phyloP scores from a whole-genome alignment of 1,139 yeast genomes.

The Diutina pseudorugosa region DNA sequence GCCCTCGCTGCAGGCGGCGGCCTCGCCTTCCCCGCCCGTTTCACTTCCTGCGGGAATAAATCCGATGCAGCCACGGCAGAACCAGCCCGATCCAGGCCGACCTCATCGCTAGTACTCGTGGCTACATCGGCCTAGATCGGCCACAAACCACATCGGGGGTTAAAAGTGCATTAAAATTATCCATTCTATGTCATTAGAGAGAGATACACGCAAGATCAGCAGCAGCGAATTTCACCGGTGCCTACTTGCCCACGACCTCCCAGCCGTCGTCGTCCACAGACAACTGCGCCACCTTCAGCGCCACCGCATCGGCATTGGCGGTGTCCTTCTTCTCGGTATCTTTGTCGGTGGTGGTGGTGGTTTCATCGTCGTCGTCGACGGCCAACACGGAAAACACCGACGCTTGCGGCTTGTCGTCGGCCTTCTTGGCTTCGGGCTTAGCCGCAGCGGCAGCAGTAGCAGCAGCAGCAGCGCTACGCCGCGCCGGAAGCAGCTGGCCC shows the following conservation, averaged over 20 bases:
- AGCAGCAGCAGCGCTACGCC: constrained; percentile 8
- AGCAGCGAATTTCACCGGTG: too few species aligned
- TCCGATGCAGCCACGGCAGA: not conserved
- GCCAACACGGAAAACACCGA: constrained; percentile 58
- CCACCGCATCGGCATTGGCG: not conserved
- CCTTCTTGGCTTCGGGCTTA: constrained; percentile 13
- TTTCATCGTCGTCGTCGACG: constrained; percentile 47
- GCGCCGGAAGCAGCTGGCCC: constrained; percentile 11
- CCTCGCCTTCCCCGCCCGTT: too few species aligned
- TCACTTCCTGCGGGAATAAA: not conserved
- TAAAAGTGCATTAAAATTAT: not conserved
- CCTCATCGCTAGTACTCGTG: too few species aligned
- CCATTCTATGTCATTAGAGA: not conserved
- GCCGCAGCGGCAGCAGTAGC: not conserved
- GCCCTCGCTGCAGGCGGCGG: not conserved
- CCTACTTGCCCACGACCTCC: constrained; percentile 3
- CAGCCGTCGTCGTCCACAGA: constrained; percentile 3
- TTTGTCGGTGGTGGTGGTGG: constrained; percentile 13
- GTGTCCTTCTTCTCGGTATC: constrained; percentile 11
- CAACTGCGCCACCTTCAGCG: not conserved
- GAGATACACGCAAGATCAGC: not conserved
- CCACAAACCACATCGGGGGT: too few species aligned
- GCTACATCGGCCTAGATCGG: too few species aligned
- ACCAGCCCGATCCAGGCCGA: too few species aligned
- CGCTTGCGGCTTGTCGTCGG: constrained; percentile 25